Evolutionary conservation across 352 stramenopile genomes (phyloP).

Genomic region (Globisporangium orthogonon): DNA sequence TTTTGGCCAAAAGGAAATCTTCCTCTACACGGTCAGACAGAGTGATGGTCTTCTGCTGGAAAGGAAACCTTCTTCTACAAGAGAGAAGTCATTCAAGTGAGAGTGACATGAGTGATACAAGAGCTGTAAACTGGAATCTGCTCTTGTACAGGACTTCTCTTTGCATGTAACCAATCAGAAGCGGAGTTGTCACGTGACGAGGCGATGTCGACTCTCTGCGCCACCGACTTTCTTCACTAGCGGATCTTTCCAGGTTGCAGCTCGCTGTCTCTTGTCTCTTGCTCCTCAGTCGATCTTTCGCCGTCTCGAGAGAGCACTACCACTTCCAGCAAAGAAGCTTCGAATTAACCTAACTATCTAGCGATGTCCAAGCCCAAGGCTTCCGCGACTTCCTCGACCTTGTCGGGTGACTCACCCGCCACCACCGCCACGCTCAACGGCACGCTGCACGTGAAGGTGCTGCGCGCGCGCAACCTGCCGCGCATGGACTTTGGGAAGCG

Average conservation of each 20-base stretch:
- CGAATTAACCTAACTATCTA: not conserved
- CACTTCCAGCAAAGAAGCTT: not conserved
- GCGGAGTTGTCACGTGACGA: constrained; percentile 1
- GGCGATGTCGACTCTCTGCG: not conserved
- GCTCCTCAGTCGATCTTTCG: constrained; percentile 1
- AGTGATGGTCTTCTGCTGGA: not conserved
- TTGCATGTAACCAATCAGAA: not conserved
- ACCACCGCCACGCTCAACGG: constrained; percentile 26
- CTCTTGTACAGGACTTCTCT: not conserved
- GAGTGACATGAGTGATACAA: not conserved
- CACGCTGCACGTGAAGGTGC: constrained; percentile 72
- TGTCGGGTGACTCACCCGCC: not conserved
- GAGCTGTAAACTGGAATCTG: not conserved
- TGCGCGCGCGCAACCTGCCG: constrained; percentile 50
- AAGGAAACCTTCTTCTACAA: not conserved
- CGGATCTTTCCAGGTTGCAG: not conserved
- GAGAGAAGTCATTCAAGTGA: not conserved
- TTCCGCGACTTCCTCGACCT: not conserved
- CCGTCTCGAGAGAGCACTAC: not conserved
- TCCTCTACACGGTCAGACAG: not conserved
- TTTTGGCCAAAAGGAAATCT: not conserved
- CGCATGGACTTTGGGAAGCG: constrained; percentile 79
- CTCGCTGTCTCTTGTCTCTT: not conserved
- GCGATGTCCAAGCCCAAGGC: constrained; percentile 3
- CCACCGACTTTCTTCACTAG: not conserved